Percentiles rank a stretch among this genome's conserved stretches.
Conservation (phyloP, 331 rosid genomes). For the Pyrus hybrid region DNA sequence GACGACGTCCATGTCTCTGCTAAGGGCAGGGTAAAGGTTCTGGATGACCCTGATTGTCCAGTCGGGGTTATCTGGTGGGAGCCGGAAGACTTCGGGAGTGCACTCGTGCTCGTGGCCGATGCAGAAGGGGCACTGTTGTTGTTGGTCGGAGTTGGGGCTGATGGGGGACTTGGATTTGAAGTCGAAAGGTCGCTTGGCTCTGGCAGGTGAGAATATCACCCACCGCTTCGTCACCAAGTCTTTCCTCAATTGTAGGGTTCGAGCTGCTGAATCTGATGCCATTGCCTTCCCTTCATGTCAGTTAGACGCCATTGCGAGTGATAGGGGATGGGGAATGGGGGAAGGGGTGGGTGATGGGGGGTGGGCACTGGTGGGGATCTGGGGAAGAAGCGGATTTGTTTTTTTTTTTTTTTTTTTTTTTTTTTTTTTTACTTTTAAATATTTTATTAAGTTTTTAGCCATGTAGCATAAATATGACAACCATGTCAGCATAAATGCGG, state of each 20-base stretch:
- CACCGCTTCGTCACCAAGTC: slow-evolving; percentile 65
- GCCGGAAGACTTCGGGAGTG: slow-evolving; percentile 69
- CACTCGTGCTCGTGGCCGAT: slow-evolving; percentile 64
- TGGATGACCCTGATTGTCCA: slow-evolving; percentile 77
- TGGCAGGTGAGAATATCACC: slow-evolving; percentile 80
- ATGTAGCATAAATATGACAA: no score
- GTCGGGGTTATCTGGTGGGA: slow-evolving; percentile 38
- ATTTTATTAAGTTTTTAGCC: no score
- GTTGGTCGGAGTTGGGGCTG: slow-evolving; percentile 7
- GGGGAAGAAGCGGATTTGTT: no score
- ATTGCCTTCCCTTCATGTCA: background rate
- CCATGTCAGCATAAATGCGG: no score
- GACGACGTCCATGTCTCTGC: background rate
- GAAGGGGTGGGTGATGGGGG: no score
- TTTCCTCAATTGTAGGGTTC: slow-evolving; percentile 46
- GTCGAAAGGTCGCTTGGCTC: slow-evolving; percentile 72
- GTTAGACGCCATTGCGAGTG: background rate
- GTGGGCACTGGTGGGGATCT: no score
- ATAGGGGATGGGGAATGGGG: no score
- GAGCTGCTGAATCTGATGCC: background rate
- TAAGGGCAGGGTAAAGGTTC: slow-evolving; percentile 76
- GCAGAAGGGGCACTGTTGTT: slow-evolving; percentile 58
- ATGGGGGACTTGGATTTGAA: slow-evolving; percentile 66
- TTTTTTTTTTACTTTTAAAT: no score
- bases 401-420: no score